Evolutionary conservation across 768 basidiomycete species (phyloP), one percentile per base, ranked within the genome.

Genomic region (Rhizopogon rudus): DNA sequence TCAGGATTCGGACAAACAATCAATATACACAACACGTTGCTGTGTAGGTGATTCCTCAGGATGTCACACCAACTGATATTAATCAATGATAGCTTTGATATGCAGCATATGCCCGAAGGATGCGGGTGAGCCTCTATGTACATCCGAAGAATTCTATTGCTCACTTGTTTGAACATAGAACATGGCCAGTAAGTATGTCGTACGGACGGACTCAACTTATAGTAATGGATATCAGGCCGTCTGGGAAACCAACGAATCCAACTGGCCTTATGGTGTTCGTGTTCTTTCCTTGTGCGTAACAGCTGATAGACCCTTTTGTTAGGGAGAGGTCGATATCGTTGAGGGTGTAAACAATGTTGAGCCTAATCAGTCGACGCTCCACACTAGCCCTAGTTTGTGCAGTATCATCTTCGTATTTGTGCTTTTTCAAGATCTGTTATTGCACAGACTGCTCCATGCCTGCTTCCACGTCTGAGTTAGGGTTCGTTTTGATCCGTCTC

Each of bases 281-380:
- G 51, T 14, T 16, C 5, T 40, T 20, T 28, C 7, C 5, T n/a
- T 55, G 17, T 22, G 22, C 17, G 8, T 12, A n/a, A 40, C 6
- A 1, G 3, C n/a, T 3, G 28, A 2, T 44, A 6, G 39, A 56
- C 16, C 48, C 9, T 1, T 49, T 37, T n/a, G 9, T 5, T 33
- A 69, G 67, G 67, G 69, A 17, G 67, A 69, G 39, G 45, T 71
- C 5, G 67, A 71, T 44, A 69, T 71, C 7, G 59, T 69, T 6
- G 68, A 69, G 48, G 68, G 72, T 42, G 82, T 85, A 13, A 86
- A 86, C 60, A 71, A 83, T 60, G 70, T 77, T 52, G 67, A 68
- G 13, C 75, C 80, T 2, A 81, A 84, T 61, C 71, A 75, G 55
- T 72, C 74, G 2, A 79, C 83, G 0, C 70, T 87, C 40, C 86